Evolutionary conservation across 257 asterid genomes (phyloP), one percentile per base, ranked within the genome.

Genomic region (Rubia yunnanensis): DNA sequence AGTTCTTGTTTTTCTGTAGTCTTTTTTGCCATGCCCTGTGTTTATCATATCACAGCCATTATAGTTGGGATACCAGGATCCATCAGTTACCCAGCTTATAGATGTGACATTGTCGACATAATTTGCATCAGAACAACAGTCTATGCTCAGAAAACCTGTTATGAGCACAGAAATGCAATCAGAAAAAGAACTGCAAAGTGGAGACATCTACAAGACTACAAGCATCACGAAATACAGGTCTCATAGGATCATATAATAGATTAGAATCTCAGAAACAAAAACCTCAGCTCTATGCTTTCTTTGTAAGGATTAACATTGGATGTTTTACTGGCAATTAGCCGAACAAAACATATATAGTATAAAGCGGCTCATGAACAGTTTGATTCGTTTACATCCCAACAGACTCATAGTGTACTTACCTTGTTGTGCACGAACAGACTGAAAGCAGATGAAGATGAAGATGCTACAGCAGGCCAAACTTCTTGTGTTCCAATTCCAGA

Each of bases 141-240:
- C 70, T 44, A 85, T 73, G 73, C 88, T 85, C 24, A 82, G 20
- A 74, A 77, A 82, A 65, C 79, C 91, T 82, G 86, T 60, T 63
- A 5, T 17, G 66, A 44, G 59, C 65, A 30, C 63, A 39, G n/a
- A 44, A 17, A 18, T 41, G 41, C 31, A 15, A 57, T 27, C 36
- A 13, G 57, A 24, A 73, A 3, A 41, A 38, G 15, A 38, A 41
- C 18, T 41, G 50, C 50, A 15, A 7, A n/a, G n/a, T n/a, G n/a
- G n/a, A n/a, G n/a, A n/a, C n/a, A n/a, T n/a, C n/a, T n/a, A n/a
- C n/a, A n/a, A n/a, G n/a, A n/a, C n/a, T n/a, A n/a, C n/a, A n/a
- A n/a, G n/a, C n/a, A 20, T 70, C 53, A n/a, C 36, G 36, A 3
- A 6, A 32, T 32, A 32, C 36, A 32, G 36, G 6, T 32, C 36